Evolutionary conservation across 2,329 filamentous ascomycete genomes (phyloP), one percentile per base, ranked within the genome.

Genomic region (Sporothrix sp.): DNA sequence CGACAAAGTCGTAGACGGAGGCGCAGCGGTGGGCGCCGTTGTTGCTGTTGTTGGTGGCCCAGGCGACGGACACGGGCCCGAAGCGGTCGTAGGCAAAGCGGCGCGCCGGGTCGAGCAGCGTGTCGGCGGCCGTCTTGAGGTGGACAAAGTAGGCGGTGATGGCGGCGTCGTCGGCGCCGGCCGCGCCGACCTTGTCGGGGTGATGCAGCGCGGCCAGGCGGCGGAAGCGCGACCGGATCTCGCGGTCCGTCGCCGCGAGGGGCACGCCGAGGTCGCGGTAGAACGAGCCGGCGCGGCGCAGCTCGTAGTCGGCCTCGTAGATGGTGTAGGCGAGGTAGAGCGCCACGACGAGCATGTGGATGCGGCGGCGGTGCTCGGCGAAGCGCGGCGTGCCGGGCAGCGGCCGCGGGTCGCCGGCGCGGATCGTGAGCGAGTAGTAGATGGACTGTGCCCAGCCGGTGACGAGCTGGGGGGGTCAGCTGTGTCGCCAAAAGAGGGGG

Each of bases 61-160:
- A 91, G 8, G 65, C 63, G 11, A 84, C 65, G 18, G 90, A 74
- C 25, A 80, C 79, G 1, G 87, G 83, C 0, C 90, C 90, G 64
- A 95, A 89, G 43, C 88, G 81, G 63, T 95, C 88, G 68, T 96
- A 96, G 7, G 87, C 89, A 64, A 93, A 95, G 51, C 88, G 77
- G 61, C 78, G 82, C 1, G 80, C 81, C 2, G 85, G 79, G 61
- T 93, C 81, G n/a, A 80, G 69, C 14, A 96, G 78, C 0, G 84
- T 87, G 60, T 97, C 93, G 61, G 87, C 80, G 6, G 88, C 89
- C 40, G 82, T 72, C 71, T 90, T 91, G 60, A 97, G 75, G 60
- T 85, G 81, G 42, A 96, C 81, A 66, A 95, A 97, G 67, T 83
- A 76, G 36, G 58, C 61, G 51, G 60, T 62, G 54, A 65, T 66